Percentiles rank a stretch among this genome's conserved stretches.
These are phyloP conservation scores for Phytophthora podocarpi DNA, from an alignment of 352 stramenopile species.

Conservation along the genomic window DNA sequence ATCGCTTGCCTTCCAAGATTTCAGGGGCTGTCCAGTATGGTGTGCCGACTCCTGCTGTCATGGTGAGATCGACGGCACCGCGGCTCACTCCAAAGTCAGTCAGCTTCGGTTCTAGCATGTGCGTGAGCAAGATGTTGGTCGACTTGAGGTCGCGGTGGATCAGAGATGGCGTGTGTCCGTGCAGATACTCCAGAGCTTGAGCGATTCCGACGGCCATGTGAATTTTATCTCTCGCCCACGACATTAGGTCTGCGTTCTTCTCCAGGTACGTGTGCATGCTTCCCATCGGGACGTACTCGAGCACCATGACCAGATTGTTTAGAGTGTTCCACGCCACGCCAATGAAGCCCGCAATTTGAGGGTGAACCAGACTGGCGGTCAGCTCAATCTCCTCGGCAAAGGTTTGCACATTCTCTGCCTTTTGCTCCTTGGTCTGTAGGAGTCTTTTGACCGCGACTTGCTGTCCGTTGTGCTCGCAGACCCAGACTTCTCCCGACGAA, in stretches of 20 bases:
- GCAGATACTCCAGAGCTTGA: slow-evolving; percentile 32
- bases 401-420: slow-evolving; percentile 26
- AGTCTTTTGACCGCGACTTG: slow-evolving; percentile 50
- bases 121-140: slow-evolving; percentile 75
- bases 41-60: slow-evolving; percentile 75
- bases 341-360: slow-evolving; percentile 49
- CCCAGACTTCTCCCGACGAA: slow-evolving; percentile 47
- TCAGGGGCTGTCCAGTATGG: no score
- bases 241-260: slow-evolving; percentile 23
- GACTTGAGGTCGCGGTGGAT: slow-evolving; percentile 36
- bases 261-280: slow-evolving; percentile 19
- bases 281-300: slow-evolving; percentile 29
- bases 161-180: slow-evolving; percentile 15
- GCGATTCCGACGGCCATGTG: slow-evolving; percentile 45
- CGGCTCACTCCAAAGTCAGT: slow-evolving; percentile 83
- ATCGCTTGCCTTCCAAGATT: no score
- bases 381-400: slow-evolving; percentile 63
- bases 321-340: slow-evolving; percentile 52
- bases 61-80: not conserved
- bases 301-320: slow-evolving; percentile 35
- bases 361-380: slow-evolving; percentile 46
- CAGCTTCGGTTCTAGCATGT: slow-evolving; percentile 61
- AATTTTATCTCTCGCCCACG: slow-evolving; percentile 42
- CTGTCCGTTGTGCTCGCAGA: slow-evolving; percentile 45
- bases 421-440: slow-evolving; percentile 21